Evolutionary conservation across 1,284 basidiomycete species (phyloP).

Genomic region (Inonotus obliquus): DNA sequence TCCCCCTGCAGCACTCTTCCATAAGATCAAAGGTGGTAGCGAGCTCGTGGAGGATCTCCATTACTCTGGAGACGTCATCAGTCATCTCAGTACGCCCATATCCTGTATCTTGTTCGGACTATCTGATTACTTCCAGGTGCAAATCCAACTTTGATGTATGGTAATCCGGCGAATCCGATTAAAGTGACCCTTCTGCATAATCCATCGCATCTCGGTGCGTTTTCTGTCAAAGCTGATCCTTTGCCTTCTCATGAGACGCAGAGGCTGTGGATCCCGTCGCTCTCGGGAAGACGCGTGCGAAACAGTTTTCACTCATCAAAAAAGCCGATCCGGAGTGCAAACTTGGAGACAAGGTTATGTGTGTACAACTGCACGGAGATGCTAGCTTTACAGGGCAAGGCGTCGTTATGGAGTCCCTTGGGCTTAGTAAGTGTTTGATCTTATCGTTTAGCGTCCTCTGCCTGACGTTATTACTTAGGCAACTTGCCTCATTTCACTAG

Average conservation of each 20-base stretch:
- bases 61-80: slow-evolving; percentile 81
- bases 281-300: slow-evolving; percentile 85
- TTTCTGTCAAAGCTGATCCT: not conserved
- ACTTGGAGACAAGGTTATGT: slow-evolving; percentile 82
- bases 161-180: slow-evolving; percentile 42
- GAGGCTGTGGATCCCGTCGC: slow-evolving; percentile 86
- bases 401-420: slow-evolving; percentile 82
- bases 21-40: slow-evolving; percentile 78
- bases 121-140: slow-evolving; percentile 39
- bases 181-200: slow-evolving; percentile 82
- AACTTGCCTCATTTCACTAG: slow-evolving; percentile 86
- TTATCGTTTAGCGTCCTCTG: not conserved
- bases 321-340: slow-evolving; percentile 56
- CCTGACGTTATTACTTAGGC: slow-evolving; percentile 36
- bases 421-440: slow-evolving; percentile 53
- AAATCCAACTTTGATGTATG: slow-evolving; percentile 57
- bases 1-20: slow-evolving; percentile 65
- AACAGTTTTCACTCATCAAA: slow-evolving; percentile 83
- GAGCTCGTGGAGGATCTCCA: slow-evolving; percentile 67
- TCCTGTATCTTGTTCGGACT: not conserved
- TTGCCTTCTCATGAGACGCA: slow-evolving; percentile 24
- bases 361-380: slow-evolving; percentile 86
- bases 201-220: slow-evolving; percentile 75
- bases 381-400: slow-evolving; percentile 89
- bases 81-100: slow-evolving; percentile 61